Evolutionary conservation across 495 filamentous ascomycete species (phyloP), one percentile per base, ranked within the genome.

Genomic region (Aspergillus sclerotioniger): DNA sequence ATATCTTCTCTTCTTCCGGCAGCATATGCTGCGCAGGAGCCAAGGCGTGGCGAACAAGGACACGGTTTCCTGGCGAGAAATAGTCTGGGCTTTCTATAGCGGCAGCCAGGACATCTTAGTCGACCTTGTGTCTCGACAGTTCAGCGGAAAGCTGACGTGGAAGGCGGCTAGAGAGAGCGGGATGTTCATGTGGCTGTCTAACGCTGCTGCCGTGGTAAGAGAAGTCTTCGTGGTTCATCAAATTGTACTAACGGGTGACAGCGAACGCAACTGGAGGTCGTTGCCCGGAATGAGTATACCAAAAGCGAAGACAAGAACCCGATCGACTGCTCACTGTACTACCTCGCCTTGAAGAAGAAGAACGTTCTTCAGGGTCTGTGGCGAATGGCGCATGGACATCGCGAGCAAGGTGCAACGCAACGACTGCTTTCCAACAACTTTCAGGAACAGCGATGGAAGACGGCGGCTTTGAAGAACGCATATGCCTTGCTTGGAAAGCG

Each of bases 401-500:
- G 80, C 50, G 94, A 99, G 69, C 95, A 97, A 71, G 74, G 62
- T 8, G 82, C 86, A 0, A 99, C 94, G 8, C 82, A 83, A 50
- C 82, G 77, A 53, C 77, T 99, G 21, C 72, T 99, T 16, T 80
- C 86, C 7, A 95, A 96, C 62, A 89, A 97, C 69, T 99, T 99
- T 72, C 77, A 83, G 5, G 89, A 96, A 54, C 76, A 82, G 10
- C 85, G 90, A 60, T 96, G 94, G 91, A 89, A 84, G 74, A 96
- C 90, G 2, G 86, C 91, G 3, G 94, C 95, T 10, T 70, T 95
- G 56, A 99, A 99, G 73, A 99, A 99, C 66, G 94, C 94, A 2
- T 99, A 96, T 72, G 92, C 93, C n/a, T 69, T 99, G 56, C 86
- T 98, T 67, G 93, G 92, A 44, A 94, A 91, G 73, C 85, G 89